A percentile compares a stretch with the other conserved stretches of the same genome.
phyloP scores from a whole-genome alignment of 2,329 filamentous ascomycete species.

The Cordyceps tenuipes region DNA sequence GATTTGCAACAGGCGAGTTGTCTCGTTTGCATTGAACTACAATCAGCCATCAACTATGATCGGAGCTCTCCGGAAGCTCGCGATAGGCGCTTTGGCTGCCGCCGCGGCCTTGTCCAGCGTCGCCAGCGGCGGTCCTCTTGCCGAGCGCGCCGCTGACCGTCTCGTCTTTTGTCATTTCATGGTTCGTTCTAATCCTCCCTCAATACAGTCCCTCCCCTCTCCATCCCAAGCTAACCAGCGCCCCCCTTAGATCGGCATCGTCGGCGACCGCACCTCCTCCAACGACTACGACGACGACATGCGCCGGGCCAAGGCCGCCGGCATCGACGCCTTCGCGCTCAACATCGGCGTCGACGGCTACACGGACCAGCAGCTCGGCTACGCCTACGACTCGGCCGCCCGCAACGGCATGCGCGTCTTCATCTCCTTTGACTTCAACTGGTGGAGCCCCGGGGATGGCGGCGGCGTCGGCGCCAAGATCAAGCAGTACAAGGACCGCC shows the following conservation, averaged over 20 bases:
- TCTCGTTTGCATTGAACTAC: neutral
- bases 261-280: constrained; percentile 32
- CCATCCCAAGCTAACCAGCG: neutral
- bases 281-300: constrained; percentile 40
- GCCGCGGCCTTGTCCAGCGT: constrained; percentile 13
- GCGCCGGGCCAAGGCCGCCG: constrained; percentile 33
- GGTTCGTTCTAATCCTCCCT: constrained; percentile 19
- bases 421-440: constrained; percentile 50
- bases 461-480: constrained; percentile 36
- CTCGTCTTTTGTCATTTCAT: constrained; percentile 38
- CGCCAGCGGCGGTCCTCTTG: constrained; percentile 12
- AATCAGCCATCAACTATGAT: constrained; percentile 1
- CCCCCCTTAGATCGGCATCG: constrained; percentile 33
- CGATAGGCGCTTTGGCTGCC: constrained; percentile 13
- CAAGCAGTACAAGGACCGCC: constrained; percentile 32
- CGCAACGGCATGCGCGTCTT: constrained; percentile 39
- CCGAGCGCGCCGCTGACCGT: constrained; percentile 14
- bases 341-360: constrained; percentile 39
- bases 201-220: neutral
- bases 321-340: constrained; percentile 41
- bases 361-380: constrained; percentile 18
- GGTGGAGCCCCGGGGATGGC: constrained; percentile 30
- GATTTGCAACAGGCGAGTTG: neutral
- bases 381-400: constrained; percentile 23
- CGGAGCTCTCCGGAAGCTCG: constrained; percentile 13